Evolutionary conservation across 192 early-diverging fungal genomes (phyloP), one percentile per base, ranked within the genome.

Genomic region (Pilobolus umbonatus): DNA sequence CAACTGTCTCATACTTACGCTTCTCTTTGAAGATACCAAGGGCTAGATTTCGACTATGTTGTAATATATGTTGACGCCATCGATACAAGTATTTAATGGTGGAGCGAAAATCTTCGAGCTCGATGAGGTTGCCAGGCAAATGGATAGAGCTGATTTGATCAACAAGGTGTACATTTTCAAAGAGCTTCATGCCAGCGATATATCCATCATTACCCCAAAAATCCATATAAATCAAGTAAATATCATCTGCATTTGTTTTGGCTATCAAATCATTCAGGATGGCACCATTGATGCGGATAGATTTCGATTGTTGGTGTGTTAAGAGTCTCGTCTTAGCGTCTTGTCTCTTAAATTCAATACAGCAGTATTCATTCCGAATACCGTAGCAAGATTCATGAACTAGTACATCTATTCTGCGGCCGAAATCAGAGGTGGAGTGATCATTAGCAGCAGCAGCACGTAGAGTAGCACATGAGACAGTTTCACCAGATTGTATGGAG

Each of bases 171-270:
- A 49, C 29, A 49, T 49, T 49, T n/a, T 49, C 47, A 31, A 49
- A 49, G 47, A 49, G 47, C 11, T 49, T 49, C 11, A 31, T 11
- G 28, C 29, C 47, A 31, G 47, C 47, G 7, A 49, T 12, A 49
- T 49, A 49, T 49, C 29, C 47, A 49, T 49, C 47, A 12, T 3
- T 12, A 49, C 47, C 47, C 47, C 29, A 49, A 49, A 49, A 49
- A 17, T 49, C 47, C 47, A 49, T 49, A 49, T 49, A 49, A 30
- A 49, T 17, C 47, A 30, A 49, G 47, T 49, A 49, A 49, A 49
- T 49, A 12, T 49, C 47, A 49, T 49, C 47, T 51, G 14, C 39
- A 42, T 42, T 42, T 42, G 39, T 42, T 42, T 42, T 42, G 39
- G 15, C 39, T 42, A 40, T 40, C 38, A 40, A 7, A 40, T 40